Evolutionary conservation across 208 protist genomes (phyloP).

Genomic region (Vickermania spadyakhi): DNA sequence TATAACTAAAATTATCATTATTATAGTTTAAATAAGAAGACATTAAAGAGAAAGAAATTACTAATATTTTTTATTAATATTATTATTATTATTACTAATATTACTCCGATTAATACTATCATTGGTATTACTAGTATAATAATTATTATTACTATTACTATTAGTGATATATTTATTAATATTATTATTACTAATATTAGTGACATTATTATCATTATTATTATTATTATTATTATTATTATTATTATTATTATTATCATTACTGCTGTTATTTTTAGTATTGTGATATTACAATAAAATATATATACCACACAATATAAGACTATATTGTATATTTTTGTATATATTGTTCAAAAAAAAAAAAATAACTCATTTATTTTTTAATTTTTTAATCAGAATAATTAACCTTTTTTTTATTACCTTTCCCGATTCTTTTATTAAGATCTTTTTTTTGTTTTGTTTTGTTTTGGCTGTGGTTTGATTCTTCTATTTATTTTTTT

Average conservation of each 20-base stretch:
- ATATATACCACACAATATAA: neutral
- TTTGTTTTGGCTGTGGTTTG: neutral
- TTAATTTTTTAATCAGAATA: neutral
- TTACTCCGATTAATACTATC: neutral
- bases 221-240: constrained; percentile 1
- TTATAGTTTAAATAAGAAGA: constrained; percentile 1
- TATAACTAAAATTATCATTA: neutral
- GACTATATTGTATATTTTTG: too few species aligned
- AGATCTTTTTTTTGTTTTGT: neutral
- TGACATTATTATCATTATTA: neutral
- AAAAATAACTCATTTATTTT: neutral
- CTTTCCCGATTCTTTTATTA: neutral
- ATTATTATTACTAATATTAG: neutral
- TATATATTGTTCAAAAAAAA: neutral
- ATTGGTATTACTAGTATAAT: too few species aligned
- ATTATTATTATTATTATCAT: constrained; percentile 2
- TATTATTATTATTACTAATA: neutral
- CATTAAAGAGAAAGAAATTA: neutral
- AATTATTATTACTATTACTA: neutral
- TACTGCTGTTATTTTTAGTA: neutral
- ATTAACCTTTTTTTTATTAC: neutral
- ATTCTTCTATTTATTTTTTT: constrained; percentile 2
- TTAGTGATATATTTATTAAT: neutral
- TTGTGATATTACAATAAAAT: neutral
- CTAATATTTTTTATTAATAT: neutral